These are phyloP conservation scores for Saturnispora sekii DNA, from an alignment of 805 yeast species.

Conservation along the genomic window DNA sequence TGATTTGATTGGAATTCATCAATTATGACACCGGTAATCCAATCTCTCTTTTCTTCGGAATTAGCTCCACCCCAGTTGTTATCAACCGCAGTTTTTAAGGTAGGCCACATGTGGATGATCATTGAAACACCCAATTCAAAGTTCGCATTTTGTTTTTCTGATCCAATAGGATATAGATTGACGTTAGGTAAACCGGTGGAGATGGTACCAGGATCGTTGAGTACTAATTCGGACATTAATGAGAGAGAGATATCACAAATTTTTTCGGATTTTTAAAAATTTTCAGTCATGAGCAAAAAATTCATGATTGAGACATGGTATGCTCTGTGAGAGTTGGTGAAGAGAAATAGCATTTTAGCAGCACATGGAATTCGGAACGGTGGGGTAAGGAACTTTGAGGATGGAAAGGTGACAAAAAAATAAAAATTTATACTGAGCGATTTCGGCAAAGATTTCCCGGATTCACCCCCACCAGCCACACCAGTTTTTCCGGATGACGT, in stretches of 20 bases:
- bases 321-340: background rate
- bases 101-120: constrained; percentile 89
- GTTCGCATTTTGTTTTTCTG: constrained; percentile 66
- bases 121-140: constrained; percentile 91
- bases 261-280: background rate
- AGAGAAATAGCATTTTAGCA: background rate
- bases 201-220: constrained; percentile 28
- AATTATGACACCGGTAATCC: constrained; percentile 78
- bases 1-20: constrained; percentile 60
- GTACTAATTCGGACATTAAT: constrained; percentile 16
- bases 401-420: too few species aligned
- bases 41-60: constrained; percentile 84
- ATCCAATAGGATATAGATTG: constrained; percentile 22
- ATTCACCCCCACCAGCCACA: too few species aligned
- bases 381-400: too few species aligned
- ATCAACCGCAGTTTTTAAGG: constrained; percentile 77
- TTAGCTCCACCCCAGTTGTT: constrained; percentile 95
- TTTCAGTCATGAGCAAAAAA: background rate
- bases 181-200: constrained; percentile 18
- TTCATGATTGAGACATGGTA: background rate
- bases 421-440: too few species aligned
- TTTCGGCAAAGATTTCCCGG: too few species aligned
- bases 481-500: too few species aligned
- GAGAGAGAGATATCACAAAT: background rate
- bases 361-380: too few species aligned